A percentile compares a stretch with the other conserved stretches of the same genome.
Evolutionary conservation across 108 stramenopile genomes (phyloP).

Genomic region (Schizochytrium sp.): DNA sequence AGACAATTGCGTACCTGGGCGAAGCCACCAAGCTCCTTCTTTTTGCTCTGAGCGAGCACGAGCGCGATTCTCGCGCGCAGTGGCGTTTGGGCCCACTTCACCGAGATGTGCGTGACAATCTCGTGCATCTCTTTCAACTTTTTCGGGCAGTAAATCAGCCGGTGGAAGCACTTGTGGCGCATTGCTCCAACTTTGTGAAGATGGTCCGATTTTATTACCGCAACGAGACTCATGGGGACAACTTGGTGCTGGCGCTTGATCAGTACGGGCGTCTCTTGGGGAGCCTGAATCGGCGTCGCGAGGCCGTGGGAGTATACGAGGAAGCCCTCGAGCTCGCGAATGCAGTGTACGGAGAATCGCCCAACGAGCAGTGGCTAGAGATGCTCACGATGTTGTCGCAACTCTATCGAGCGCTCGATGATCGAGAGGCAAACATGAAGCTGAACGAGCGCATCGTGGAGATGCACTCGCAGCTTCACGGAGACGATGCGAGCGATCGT

Average conservation of each 20-base stretch:
- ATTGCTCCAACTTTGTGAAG: not conserved
- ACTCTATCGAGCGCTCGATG: not conserved
- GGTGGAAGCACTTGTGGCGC: not conserved
- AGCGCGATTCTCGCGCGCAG: not conserved
- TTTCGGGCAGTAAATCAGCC: not conserved
- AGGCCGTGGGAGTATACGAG: not conserved
- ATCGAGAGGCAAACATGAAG: not conserved
- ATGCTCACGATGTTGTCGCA: not conserved
- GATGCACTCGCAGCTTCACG: not conserved
- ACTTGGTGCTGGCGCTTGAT: not conserved
- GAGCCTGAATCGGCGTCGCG: not conserved
- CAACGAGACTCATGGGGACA: not conserved
- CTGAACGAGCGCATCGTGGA: not conserved
- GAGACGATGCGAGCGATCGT: not conserved
- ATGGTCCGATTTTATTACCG: not conserved
- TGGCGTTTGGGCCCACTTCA: not conserved
- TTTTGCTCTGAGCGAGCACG: not conserved
- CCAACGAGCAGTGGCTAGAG: not conserved
- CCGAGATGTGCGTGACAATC: not conserved
- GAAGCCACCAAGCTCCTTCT: not conserved
- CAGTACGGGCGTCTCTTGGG: not conserved
- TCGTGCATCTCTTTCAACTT: not conserved
- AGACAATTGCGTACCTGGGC: not conserved
- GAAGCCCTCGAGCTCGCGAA: not conserved
- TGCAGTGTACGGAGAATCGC: not conserved